A percentile compares a stretch with the other conserved stretches of the same genome.
phyloP scores from a whole-genome alignment of 495 filamentous ascomycete species.

The Penicillium egyptiacum region DNA sequence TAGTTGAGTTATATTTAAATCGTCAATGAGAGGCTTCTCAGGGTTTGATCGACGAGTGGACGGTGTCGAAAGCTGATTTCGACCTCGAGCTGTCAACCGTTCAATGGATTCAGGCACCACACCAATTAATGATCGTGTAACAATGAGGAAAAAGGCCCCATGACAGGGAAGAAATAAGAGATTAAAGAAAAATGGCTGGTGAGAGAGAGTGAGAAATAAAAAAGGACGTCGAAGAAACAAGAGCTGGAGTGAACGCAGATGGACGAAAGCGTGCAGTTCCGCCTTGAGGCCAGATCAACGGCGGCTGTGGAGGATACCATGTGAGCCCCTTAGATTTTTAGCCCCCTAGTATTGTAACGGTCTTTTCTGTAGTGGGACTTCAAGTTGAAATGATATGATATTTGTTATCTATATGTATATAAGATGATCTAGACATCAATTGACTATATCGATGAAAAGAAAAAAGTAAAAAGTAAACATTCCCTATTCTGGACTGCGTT shows the following conservation, averaged over 20 bases:
- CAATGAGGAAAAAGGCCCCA: slow-evolving; percentile 37
- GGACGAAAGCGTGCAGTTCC: slow-evolving; percentile 35
- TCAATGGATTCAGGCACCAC: slow-evolving; percentile 26
- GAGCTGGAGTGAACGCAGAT: slow-evolving; percentile 31
- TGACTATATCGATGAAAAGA: neutral
- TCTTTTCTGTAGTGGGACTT: neutral
- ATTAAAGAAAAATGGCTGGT: slow-evolving; percentile 15
- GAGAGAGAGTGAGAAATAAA: slow-evolving; percentile 25
- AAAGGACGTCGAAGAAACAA: slow-evolving; percentile 25
- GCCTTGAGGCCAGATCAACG: slow-evolving; percentile 41
- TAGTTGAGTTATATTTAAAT: neutral
- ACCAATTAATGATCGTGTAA: slow-evolving; percentile 44
- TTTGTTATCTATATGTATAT: neutral
- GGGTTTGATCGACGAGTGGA: slow-evolving; percentile 9
- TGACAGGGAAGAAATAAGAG: slow-evolving; percentile 34
- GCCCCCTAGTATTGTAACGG: slow-evolving; percentile 13
- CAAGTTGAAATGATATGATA: neutral
- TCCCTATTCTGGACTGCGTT: slow-evolving; percentile 3
- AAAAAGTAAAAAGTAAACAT: slow-evolving; percentile 8
- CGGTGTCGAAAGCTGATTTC: slow-evolving; percentile 15
- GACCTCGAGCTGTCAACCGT: slow-evolving; percentile 26
- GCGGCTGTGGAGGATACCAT: slow-evolving; percentile 20
- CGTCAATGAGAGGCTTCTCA: slow-evolving; percentile 1
- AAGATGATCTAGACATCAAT: neutral
- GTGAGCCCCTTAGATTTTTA: slow-evolving; percentile 25